These are phyloP conservation scores for Venturia carpophila DNA, from an alignment of 2,329 filamentous ascomycete species.

Conservation along the genomic window DNA sequence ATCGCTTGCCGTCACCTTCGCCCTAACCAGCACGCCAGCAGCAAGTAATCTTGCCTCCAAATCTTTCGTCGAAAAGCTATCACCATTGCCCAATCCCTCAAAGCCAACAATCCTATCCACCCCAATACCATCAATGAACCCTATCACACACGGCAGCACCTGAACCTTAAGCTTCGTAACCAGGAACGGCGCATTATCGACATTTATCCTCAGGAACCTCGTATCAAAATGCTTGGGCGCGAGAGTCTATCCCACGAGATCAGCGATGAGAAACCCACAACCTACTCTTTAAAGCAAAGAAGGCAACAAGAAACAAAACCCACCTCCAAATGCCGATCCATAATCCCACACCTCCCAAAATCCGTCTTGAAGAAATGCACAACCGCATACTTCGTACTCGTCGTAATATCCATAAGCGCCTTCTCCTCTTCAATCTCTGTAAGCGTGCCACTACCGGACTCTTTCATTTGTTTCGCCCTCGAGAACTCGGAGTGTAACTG, in stretches of 20 bases:
- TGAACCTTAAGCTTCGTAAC: constrained; percentile 51
- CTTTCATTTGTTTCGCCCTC: constrained; percentile 44
- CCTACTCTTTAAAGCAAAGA: not conserved
- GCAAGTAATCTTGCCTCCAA: constrained; percentile 45
- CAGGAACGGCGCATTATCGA: constrained; percentile 53
- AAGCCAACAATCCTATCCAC: constrained; percentile 53
- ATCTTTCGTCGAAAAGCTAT: constrained; percentile 48
- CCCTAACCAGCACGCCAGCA: constrained; percentile 45
- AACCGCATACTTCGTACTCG: constrained; percentile 48
- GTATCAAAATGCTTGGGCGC: constrained; percentile 53
- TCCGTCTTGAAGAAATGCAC: constrained; percentile 59
- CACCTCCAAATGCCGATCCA: constrained; percentile 51
- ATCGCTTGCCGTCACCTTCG: constrained; percentile 31
- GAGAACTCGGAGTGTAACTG: constrained; percentile 50
- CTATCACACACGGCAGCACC: constrained; percentile 51
- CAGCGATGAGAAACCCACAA: not conserved
- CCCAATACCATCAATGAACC: constrained; percentile 48
- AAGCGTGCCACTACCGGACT: constrained; percentile 46
- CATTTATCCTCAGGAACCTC: constrained; percentile 50
- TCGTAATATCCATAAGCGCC: constrained; percentile 52
- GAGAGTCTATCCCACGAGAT: constrained; percentile 31
- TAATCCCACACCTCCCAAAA: constrained; percentile 53
- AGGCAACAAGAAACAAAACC: not conserved
- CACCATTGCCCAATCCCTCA: constrained; percentile 47
- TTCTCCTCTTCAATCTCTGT: constrained; percentile 52